phyloP scores from a whole-genome alignment of 2,329 filamentous ascomycete species.

The Cytospora piceae region DNA sequence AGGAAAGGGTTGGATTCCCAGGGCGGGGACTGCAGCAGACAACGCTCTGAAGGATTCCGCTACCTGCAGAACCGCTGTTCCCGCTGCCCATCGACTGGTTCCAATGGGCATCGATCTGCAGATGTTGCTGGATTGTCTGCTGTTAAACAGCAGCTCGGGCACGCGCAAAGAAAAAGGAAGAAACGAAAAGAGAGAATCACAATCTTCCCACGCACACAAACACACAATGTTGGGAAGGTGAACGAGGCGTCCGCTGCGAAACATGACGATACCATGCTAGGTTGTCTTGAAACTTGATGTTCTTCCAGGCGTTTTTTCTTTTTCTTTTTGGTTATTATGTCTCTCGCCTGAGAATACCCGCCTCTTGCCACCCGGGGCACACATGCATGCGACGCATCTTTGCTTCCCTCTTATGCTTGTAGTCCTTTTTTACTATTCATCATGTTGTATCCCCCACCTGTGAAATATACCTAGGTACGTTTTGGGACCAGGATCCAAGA shows the following conservation, averaged over 20 bases:
- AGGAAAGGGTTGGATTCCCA: background rate
- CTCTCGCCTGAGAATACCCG: background rate
- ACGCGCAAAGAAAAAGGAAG: too few relatives aligned
- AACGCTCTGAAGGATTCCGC: conserved; percentile 15
- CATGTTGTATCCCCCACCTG: background rate
- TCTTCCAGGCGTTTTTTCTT: background rate
- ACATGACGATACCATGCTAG: background rate
- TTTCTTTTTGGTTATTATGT: background rate
- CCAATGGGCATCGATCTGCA: background rate
- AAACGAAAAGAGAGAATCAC: too few relatives aligned
- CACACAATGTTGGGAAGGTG: background rate
- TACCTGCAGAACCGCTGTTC: conserved; percentile 6
- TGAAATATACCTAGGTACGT: background rate
- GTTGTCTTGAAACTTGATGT: background rate
- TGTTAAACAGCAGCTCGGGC: background rate
- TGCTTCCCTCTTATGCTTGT: background rate
- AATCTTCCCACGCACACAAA: background rate
- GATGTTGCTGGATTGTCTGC: background rate
- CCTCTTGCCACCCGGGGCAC: background rate
- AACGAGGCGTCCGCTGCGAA: background rate
- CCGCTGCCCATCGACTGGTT: background rate
- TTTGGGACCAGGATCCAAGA: background rate
- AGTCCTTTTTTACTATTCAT: background rate
- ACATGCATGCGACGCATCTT: background rate
- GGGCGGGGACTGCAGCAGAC: conserved; percentile 6